Base-by-base conservation (phyloP, 2,329 filamentous ascomycete genomes). In the Ophiostoma sp. region DNA sequence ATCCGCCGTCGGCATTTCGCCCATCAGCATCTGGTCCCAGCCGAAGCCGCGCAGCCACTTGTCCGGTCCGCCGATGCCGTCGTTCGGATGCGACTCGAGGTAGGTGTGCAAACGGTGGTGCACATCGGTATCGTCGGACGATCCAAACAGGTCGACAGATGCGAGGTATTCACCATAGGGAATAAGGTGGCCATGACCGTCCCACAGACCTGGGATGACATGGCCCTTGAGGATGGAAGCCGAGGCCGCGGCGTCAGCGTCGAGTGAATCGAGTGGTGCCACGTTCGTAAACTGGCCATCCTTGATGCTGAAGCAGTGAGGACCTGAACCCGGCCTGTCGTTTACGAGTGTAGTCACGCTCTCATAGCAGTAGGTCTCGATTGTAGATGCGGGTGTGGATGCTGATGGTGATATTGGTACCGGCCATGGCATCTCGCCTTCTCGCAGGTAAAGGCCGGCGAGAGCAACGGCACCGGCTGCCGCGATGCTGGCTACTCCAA, bases 21-120 rank as follows among this genome's bases (percentile, higher is more conserved):
- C 87, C 78, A 92, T 87, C 28, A 85, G 83, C 73, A 88, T 88
- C 81, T 93, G 91, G 78, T 93, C 91, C 91, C 91, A 93, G 1
- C 91, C 91, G 17, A 91, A 85, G 0, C 91, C 91, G 72, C 90
- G 83, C 63, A 92, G 80, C 91, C 91, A 93, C 72, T 89, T 85
- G 7, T 85, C 81, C 45, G 81, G 82, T 0, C 84, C 84, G 0
- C 90, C 90, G 11, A 84, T 84, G 0, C 82, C 85, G 42, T 48
- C 42, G 19, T 48, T 48, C 0, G 86, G 84, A 75, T 90, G 85
- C 3, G 78, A 76, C 0, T 77, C 78, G 31, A 89, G 79, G 75
- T 91, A 92, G 1, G 78, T 78, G 9, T 82, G 82, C 52, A 92
- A 81, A 5, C 89, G 84, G 7, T 77, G 73, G 36, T 86, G 83